Evolutionary conservation across 164 flowering plant genomes (phyloP).

Genomic region (Taxillus chinensis): DNA sequence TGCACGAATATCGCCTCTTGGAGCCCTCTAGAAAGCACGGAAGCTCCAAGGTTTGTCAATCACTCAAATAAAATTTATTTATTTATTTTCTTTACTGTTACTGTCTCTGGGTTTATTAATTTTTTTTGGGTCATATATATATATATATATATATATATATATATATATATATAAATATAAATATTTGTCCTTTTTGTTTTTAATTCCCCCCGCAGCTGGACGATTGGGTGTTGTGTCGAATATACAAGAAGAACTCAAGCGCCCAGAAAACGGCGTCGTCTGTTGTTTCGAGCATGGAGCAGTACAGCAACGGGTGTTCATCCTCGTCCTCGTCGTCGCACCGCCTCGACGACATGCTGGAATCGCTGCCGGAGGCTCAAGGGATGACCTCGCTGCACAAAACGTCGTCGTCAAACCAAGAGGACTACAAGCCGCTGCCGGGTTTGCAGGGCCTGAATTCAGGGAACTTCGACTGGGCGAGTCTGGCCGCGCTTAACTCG

Average conservation of each 20-base stretch:
- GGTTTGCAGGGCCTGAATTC: background rate
- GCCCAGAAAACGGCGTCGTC: background rate
- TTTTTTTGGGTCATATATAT: background rate
- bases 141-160: no score
- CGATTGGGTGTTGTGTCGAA: slow-evolving; percentile 54
- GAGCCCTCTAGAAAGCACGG: slow-evolving; percentile 3
- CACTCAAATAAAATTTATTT: background rate
- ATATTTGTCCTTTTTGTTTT: background rate
- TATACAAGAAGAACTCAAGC: slow-evolving; percentile 25
- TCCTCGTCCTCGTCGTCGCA: background rate
- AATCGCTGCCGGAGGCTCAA: background rate
- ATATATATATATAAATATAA: no score
- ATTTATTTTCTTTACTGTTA: background rate
- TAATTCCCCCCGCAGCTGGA: slow-evolving; percentile 32
- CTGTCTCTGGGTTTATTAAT: background rate
- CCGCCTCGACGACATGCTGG: background rate
- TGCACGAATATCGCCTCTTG: slow-evolving; percentile 49
- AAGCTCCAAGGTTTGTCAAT: background rate
- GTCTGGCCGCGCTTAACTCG: background rate
- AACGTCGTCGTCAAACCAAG: background rate
- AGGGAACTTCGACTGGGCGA: background rate
- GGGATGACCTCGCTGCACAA: background rate
- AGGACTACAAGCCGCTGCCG: background rate
- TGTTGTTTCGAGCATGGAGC: background rate
- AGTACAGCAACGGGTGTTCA: background rate